A percentile compares a stretch with the other conserved stretches of the same genome.
Conservation (phyloP, 768 basidiomycete genomes). For the Cyclocybe aegerita region DNA sequence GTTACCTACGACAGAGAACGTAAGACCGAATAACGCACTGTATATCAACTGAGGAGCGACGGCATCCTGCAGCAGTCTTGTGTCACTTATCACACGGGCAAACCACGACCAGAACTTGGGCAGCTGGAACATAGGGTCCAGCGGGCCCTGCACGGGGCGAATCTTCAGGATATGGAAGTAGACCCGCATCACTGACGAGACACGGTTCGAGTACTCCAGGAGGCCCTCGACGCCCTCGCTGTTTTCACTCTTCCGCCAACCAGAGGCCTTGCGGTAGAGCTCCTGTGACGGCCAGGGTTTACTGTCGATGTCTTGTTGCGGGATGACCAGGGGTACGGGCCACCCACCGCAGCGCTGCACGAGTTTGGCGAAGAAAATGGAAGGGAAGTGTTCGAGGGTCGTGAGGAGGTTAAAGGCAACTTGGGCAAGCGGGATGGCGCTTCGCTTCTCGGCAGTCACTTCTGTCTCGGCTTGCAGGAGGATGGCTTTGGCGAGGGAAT, state of each 20-base stretch:
- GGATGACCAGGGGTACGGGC: conserved; percentile 70
- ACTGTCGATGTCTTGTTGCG: conserved; percentile 49
- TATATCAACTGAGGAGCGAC: conserved; percentile 69
- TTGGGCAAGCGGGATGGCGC: conserved; percentile 79
- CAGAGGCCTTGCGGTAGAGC: conserved; percentile 50
- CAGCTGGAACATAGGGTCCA: conserved; percentile 56
- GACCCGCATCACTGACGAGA: conserved; percentile 81
- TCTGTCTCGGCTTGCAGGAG: conserved; percentile 93
- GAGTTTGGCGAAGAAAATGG: conserved; percentile 81
- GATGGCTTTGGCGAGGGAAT: conserved; percentile 86
- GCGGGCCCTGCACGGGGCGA: conserved; percentile 34
- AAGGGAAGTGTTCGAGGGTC: conserved; percentile 53
- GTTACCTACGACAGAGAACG: conserved; percentile 2
- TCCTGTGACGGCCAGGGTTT: conserved; percentile 40
- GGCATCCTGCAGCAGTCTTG: conserved; percentile 49
- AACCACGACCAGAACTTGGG: conserved; percentile 75
- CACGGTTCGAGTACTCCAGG: conserved; percentile 62
- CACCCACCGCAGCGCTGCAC: conserved; percentile 89
- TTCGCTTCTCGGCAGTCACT: conserved; percentile 83
- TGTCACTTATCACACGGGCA: conserved; percentile 56
- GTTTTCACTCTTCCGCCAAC: conserved; percentile 45
- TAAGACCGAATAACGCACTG: conserved; percentile 41
- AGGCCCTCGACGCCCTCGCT: conserved; percentile 49
- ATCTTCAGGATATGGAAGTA: conserved; percentile 75
- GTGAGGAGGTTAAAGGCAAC: conserved; percentile 74